Evolutionary conservation across 2,329 filamentous ascomycete species (phyloP).

Genomic region (Parasarocladium wereldwijsianum): DNA sequence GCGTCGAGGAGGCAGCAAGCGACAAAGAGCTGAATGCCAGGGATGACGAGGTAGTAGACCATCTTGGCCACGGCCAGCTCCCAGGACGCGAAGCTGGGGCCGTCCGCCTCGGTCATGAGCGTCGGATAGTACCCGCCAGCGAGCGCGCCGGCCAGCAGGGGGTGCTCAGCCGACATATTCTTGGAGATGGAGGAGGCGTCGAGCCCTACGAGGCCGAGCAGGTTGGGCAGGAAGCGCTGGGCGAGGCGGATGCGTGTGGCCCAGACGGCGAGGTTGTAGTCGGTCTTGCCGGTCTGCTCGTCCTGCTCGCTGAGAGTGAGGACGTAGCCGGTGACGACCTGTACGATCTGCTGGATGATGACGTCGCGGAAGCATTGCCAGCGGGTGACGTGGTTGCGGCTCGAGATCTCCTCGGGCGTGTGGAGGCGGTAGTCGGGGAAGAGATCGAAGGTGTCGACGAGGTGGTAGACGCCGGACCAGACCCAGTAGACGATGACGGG

Average conservation of each 20-base stretch:
- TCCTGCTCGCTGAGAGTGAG: slow-evolving; percentile 59
- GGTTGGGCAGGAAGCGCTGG: slow-evolving; percentile 60
- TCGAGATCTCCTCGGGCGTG: slow-evolving; percentile 79
- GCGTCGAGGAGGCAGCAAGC: slow-evolving; percentile 74
- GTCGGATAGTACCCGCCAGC: slow-evolving; percentile 71
- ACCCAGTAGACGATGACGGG: slow-evolving; percentile 82
- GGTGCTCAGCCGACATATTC: slow-evolving; percentile 56
- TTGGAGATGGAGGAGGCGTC: slow-evolving; percentile 63
- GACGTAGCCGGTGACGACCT: slow-evolving; percentile 55
- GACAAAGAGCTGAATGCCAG: slow-evolving; percentile 59
- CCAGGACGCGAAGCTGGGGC: slow-evolving; percentile 70
- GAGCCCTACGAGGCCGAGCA: slow-evolving; percentile 59
- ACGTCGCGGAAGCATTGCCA: slow-evolving; percentile 85
- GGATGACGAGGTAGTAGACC: slow-evolving; percentile 69
- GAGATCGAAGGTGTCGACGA: slow-evolving; percentile 70
- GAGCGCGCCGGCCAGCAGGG: slow-evolving; percentile 59
- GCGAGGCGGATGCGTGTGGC: slow-evolving; percentile 66
- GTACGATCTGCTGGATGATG: slow-evolving; percentile 79
- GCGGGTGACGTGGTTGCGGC: slow-evolving; percentile 74
- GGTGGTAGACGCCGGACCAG: slow-evolving; percentile 73
- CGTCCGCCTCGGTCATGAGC: slow-evolving; percentile 44
- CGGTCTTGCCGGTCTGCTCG: slow-evolving; percentile 61
- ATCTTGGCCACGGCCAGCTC: slow-evolving; percentile 60
- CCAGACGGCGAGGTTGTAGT: slow-evolving; percentile 83
- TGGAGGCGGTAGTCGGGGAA: slow-evolving; percentile 89